Conservation (phyloP, 768 basidiomycete species). For the Artomyces pyxidatus region DNA sequence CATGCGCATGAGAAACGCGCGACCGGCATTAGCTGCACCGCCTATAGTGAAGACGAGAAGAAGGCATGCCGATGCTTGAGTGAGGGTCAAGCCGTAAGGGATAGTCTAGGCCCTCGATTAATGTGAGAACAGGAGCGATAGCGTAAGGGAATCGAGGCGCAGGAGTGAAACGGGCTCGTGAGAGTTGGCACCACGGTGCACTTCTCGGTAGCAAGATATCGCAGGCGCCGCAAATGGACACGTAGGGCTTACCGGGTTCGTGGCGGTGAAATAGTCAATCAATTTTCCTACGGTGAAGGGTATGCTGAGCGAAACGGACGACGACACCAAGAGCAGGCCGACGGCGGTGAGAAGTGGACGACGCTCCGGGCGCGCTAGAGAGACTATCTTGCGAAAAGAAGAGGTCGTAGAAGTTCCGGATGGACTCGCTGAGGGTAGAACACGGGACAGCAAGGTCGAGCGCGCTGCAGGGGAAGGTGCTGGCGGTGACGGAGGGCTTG, state of each 20-base stretch:
- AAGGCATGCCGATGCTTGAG: slow-evolving; percentile 70
- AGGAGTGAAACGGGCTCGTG: too few species aligned
- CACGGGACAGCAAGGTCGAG: slow-evolving; percentile 7
- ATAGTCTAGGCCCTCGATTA: slow-evolving; percentile 27
- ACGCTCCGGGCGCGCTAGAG: slow-evolving; percentile 76
- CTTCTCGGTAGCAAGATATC: too few species aligned
- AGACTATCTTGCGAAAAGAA: slow-evolving; percentile 65
- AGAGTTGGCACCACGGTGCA: too few species aligned
- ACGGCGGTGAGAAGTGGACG: slow-evolving; percentile 70
- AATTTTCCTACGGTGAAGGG: slow-evolving; percentile 90
- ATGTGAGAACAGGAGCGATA: background rate
- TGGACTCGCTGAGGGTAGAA: slow-evolving; percentile 3
- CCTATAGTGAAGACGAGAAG: slow-evolving; percentile 79
- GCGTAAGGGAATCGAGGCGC: background rate
- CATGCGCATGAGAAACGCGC: slow-evolving; percentile 79
- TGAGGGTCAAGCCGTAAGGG: slow-evolving; percentile 71
- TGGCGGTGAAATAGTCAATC: slow-evolving; percentile 84
- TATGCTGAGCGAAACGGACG: slow-evolving; percentile 84
- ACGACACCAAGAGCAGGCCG: slow-evolving; percentile 78
- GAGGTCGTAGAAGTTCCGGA: slow-evolving; percentile 33
- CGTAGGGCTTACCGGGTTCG: slow-evolving; percentile 49
- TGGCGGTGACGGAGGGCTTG: background rate
- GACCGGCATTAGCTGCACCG: slow-evolving; percentile 77
- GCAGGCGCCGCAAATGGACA: background rate
- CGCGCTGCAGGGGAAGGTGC: background rate